Evolutionary conservation across 441 rosid genomes (phyloP), one percentile per base, ranked within the genome.

Genomic region (Aquilaria agallochum): DNA sequence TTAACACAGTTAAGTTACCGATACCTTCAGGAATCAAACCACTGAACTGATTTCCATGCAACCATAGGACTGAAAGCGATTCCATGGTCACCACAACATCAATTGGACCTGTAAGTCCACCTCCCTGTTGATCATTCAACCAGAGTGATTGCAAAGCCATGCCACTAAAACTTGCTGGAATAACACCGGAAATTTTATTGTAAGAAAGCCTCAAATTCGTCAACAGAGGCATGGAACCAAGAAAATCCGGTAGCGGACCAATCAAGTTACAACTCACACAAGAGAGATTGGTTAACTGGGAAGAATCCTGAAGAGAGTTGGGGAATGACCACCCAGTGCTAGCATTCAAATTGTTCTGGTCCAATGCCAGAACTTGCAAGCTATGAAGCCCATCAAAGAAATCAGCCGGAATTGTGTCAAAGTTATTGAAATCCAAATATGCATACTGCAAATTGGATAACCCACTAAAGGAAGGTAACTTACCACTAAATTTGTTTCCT

Each of bases 1-100:
- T 83, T 67, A 88, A 78, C 31, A 61, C 58, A 69, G 61, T 68
- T 72, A 85, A 68, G 67, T 76, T 78, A 58, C 87, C 86, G 31
- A 83, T 75, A 58, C 72, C 80, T 40, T 62, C 76, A 3, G 95
- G 95, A 62, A 88, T 88, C 50, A 67, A 53, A 13, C 95, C 95
- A 13, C 87, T 73, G 78, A 88, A 88, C 58, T 72, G 74, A 53
- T 88, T 88, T 65, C 95, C 91, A 55, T 88, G 95, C 48, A 88
- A 87, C 95, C 91, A 88, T 8, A 88, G 77, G 59, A 68, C 70
- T 51, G 59, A 72, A 44, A 80, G 76, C 3, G 77, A 80, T 14
- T 44, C 70, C 74, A 88, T 85, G 30, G 83, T 79, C 36, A 83
- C 65, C 58, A 83, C 79, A 52, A 78, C 73, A 66, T 85, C 85